These are phyloP conservation scores for Magnusiomyces tetraspermus DNA, from an alignment of 1,139 yeast species.

Conservation along the genomic window DNA sequence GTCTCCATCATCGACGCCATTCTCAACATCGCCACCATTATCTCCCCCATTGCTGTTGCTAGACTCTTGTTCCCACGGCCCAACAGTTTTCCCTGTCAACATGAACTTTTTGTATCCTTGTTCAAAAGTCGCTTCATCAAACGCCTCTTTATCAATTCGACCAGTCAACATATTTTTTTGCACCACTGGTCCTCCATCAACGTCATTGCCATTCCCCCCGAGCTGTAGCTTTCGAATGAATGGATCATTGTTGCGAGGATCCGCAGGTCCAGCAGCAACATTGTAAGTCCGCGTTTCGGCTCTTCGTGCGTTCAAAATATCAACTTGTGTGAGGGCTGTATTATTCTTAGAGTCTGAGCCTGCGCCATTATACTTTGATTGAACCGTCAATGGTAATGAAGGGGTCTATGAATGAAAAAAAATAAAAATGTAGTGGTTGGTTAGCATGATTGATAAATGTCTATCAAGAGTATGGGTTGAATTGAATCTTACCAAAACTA, in stretches of 20 bases:
- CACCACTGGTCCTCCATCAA: neutral
- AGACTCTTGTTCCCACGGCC: neutral
- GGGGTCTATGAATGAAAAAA: no score
- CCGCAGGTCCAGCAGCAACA: neutral
- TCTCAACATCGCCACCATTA: no score
- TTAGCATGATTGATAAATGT: no score
- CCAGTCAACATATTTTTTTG: conserved; percentile 33
- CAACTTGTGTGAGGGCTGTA: neutral
- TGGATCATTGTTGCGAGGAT: neutral
- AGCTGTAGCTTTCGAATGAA: neutral
- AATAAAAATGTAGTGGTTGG: no score
- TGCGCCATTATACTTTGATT: neutral
- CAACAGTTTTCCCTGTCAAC: neutral
- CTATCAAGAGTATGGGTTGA: no score
- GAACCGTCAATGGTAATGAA: neutral
- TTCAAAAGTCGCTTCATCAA: conserved; percentile 38
- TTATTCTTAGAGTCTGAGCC: no score
- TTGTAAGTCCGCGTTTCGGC: neutral
- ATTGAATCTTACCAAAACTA: no score
- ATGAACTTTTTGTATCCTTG: conserved; percentile 26
- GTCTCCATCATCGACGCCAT: neutral
- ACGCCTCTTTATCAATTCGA: conserved; percentile 32
- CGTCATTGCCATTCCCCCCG: neutral
- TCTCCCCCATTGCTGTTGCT: no score
- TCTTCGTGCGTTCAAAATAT: neutral